Evolutionary conservation across 1,139 yeast genomes (phyloP).

Genomic region (Eremothecium coryli): DNA sequence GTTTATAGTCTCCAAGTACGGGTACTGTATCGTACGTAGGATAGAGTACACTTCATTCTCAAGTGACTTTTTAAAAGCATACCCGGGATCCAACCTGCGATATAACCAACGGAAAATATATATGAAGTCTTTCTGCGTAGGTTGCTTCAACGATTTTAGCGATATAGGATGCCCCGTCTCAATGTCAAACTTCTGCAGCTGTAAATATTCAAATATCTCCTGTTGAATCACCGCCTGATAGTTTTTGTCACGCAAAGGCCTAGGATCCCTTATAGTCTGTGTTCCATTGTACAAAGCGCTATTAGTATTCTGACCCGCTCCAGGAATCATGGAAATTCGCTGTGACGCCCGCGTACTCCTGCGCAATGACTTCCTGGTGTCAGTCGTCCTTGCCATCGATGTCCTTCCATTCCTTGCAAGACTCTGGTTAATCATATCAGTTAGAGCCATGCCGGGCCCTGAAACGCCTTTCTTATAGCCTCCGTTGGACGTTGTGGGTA

Average conservation of each 20-base stretch:
- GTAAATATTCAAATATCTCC: conserved; percentile 57
- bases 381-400: conserved; percentile 3
- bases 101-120: conserved; percentile 73
- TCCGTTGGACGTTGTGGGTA: conserved; percentile 10
- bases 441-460: conserved; percentile 8
- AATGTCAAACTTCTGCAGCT: conserved; percentile 55
- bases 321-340: conserved; percentile 9
- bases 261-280: conserved; percentile 42
- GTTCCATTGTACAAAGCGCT: conserved; percentile 1
- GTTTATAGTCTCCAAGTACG: conserved; percentile 70
- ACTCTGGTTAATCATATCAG: conserved; percentile 23
- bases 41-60: conserved; percentile 70
- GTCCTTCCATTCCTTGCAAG: conserved; percentile 14
- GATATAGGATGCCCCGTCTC: conserved; percentile 67
- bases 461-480: conserved; percentile 1
- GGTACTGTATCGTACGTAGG: conserved; percentile 60
- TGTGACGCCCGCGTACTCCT: conserved; percentile 11
- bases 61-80: conserved; percentile 54
- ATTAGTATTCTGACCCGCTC: not conserved
- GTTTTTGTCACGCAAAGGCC: conserved; percentile 68
- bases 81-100: conserved; percentile 68
- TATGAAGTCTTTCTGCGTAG: conserved; percentile 83
- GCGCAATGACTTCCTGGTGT: conserved; percentile 5
- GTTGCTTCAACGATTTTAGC: conserved; percentile 56
- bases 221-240: conserved; percentile 59